Evolutionary conservation across 768 basidiomycete genomes (phyloP).

Genomic region (Agaricus subrufescens): DNA sequence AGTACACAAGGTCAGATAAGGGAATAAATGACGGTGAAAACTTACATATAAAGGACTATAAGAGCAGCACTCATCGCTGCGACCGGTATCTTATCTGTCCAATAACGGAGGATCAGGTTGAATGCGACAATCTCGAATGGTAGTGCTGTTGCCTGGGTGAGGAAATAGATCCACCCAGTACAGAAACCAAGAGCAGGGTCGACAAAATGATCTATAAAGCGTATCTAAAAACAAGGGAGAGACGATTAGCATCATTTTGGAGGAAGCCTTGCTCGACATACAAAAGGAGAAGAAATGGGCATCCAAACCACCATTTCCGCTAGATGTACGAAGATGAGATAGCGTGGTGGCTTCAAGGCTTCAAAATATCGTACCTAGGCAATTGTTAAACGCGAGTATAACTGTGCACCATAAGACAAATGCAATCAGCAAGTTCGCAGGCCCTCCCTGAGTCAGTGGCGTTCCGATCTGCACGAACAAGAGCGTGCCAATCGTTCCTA

Average conservation of each 20-base stretch:
- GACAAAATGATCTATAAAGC: conserved; percentile 55
- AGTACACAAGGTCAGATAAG: neutral
- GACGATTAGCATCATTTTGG: neutral
- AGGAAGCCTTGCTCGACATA: conserved; percentile 21
- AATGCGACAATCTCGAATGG: conserved; percentile 54
- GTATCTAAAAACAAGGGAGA: conserved; percentile 29
- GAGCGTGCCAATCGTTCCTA: conserved; percentile 70
- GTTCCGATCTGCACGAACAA: conserved; percentile 69
- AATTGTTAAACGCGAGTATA: conserved; percentile 44
- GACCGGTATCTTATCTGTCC: conserved; percentile 48
- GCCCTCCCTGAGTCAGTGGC: conserved; percentile 56
- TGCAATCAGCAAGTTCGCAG: conserved; percentile 45
- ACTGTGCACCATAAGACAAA: conserved; percentile 45
- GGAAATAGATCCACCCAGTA: conserved; percentile 53
- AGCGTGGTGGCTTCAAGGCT: neutral
- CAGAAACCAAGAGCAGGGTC: conserved; percentile 54
- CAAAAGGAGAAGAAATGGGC: conserved; percentile 74
- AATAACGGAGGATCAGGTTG: conserved; percentile 46
- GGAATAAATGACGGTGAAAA: neutral
- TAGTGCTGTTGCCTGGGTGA: conserved; percentile 38
- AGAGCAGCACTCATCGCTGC: conserved; percentile 38
- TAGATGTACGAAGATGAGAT: conserved; percentile 12
- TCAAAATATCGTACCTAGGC: conserved; percentile 26
- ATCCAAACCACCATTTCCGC: conserved; percentile 82
- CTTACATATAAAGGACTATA: conserved; percentile 36